Percentiles rank a stretch among this genome's conserved stretches.
Evolutionary conservation across 2,329 filamentous ascomycete genomes (phyloP).

Genomic region (Dothidotthia symphoricarpi): DNA sequence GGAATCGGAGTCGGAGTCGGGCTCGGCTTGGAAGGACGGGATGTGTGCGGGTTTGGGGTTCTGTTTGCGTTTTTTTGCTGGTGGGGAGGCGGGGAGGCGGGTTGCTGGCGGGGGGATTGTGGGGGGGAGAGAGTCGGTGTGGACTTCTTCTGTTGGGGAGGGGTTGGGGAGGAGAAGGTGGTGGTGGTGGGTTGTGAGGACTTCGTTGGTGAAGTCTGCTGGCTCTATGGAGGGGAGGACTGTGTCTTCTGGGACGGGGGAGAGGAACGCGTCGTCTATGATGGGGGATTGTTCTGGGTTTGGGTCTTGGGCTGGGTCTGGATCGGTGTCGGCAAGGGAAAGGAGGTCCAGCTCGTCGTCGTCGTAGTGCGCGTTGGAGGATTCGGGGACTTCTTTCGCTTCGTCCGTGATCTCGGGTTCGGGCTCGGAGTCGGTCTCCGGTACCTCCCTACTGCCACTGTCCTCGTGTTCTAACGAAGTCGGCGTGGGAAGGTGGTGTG

Average conservation of each 20-base stretch:
- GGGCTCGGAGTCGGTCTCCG: not conserved
- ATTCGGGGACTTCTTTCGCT: not conserved
- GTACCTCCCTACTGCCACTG: not conserved
- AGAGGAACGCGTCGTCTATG: too few relatives aligned
- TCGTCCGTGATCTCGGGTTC: not conserved
- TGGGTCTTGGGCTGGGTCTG: constrained; percentile 5
- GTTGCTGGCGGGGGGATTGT: too few relatives aligned
- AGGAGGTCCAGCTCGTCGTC: constrained; percentile 31
- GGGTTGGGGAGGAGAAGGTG: constrained; percentile 14
- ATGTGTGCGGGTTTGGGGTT: constrained; percentile 1
- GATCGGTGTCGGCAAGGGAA: constrained; percentile 21
- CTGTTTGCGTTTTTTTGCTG: not conserved
- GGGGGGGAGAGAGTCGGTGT: constrained; percentile 5
- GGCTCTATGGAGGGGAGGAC: constrained; percentile 27
- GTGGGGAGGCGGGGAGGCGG: too few relatives aligned
- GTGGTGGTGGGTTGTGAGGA: too few relatives aligned
- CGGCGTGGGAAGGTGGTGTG: constrained; percentile 32
- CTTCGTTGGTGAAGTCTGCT: constrained; percentile 13
- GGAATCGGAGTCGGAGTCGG: constrained; percentile 9
- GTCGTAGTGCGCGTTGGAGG: constrained; percentile 23
- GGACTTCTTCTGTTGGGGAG: constrained; percentile 3
- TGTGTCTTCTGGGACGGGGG: constrained; percentile 18
- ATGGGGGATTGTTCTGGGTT: constrained; percentile 4
- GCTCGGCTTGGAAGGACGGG: constrained; percentile 4
- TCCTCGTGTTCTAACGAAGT: constrained; percentile 20